Base-by-base conservation (phyloP, 192 early-diverging fungal species). In the Chytriomyces sp. region DNA sequence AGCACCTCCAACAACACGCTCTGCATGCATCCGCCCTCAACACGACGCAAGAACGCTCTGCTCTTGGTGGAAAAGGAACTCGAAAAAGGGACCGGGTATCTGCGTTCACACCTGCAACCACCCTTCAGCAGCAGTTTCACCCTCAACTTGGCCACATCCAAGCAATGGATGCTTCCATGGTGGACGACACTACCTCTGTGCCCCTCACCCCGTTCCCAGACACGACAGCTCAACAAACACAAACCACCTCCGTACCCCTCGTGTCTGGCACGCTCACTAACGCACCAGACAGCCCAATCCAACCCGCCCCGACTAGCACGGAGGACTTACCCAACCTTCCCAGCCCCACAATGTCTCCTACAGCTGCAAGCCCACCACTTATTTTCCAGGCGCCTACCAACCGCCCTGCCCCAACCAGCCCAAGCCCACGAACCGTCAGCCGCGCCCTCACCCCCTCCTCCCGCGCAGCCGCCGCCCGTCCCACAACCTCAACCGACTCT, bases 281-380 rank as follows among this genome's bases (percentile, higher is more conserved):
- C 28, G 17, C 38, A n/a, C 14, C 61, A 28, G 19, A 8, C 32
- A 19, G 19, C 36, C 19, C 19, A 28, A 25, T 39, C 26, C 28
- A 63, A 63, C 14, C 61, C 61, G 17, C 12, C 22, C 14, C 19
- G 19, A 25, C 57, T 1, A 22, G 12, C 17, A 14, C 57, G 28
- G 57, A 58, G 0, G 22, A 58, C 57, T 32, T 58, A 28, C 17
- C 26, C 8, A 84, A 80, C 41, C 67, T 84, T 22, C 82, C 82
- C 58, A 84, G 82, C 70, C 82, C 82, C 0, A 84, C 77, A 8
- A 64, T 78, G 52, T 84, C 82, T 5, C 82, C 82, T 10, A 84
- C 82, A 26, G 34, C 57, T 4, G 62, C 71, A 25, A 61, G 26
- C 4, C 59, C 52, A 44, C 63, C 56, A 25, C 66, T 7, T 58